These are phyloP conservation scores for Starmerella stigmatis DNA, from an alignment of 805 yeast species.

Conservation along the genomic window DNA sequence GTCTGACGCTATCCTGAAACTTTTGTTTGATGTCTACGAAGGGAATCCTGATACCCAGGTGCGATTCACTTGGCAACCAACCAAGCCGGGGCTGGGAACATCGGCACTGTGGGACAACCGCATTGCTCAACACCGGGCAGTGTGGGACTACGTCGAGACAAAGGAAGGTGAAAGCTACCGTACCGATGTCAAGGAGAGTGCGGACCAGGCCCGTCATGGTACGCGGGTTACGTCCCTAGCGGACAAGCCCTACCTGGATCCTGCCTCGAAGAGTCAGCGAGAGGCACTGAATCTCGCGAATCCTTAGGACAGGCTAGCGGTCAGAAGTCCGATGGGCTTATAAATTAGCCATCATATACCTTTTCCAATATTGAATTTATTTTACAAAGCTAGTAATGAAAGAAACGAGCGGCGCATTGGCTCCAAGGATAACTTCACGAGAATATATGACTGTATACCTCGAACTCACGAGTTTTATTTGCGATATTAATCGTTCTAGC, in stretches of 20 bases:
- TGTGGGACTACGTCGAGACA: conserved; percentile 34
- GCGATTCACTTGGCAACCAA: conserved; percentile 40
- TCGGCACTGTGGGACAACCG: conserved; percentile 49
- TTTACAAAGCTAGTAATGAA: no score
- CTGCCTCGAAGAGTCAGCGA: conserved; percentile 27
- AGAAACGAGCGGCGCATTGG: no score
- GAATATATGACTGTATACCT: no score
- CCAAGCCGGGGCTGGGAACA: conserved; percentile 28
- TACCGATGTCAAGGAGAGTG: conserved; percentile 5
- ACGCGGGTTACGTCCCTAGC: conserved; percentile 46
- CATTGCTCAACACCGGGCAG: conserved; percentile 41
- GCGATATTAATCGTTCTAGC: no score
- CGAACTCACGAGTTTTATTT: no score
- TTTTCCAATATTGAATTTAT: no score
- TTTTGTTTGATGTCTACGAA: conserved; percentile 36
- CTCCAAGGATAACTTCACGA: no score
- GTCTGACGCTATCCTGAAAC: conserved; percentile 48
- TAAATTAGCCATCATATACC: no score
- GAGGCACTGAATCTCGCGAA: conserved; percentile 16
- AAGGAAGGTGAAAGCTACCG: conserved; percentile 27
- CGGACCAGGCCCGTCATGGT: conserved; percentile 33
- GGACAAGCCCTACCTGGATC: conserved; percentile 44
- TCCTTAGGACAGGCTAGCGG: no score
- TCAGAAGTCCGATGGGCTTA: no score
- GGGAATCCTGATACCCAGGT: conserved; percentile 35